These are phyloP conservation scores for Brasenia schreberi DNA, from an alignment of 164 flowering plant genomes.

Conservation along the genomic window DNA sequence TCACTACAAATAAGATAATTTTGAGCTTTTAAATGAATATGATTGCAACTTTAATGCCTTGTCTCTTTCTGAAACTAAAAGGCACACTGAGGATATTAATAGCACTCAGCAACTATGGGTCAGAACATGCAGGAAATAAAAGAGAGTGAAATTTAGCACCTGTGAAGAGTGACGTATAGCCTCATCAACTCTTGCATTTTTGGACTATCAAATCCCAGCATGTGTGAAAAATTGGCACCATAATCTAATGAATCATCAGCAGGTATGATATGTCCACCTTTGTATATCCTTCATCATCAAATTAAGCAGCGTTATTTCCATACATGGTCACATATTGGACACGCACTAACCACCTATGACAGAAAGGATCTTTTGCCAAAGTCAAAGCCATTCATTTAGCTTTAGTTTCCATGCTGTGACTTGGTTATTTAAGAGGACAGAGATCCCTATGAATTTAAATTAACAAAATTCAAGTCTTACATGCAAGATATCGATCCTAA, in stretches of 20 bases:
- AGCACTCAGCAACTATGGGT: too few species aligned
- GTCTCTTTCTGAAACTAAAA: too few species aligned
- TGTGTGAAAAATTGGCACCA: constrained; percentile 89
- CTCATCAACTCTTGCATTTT: constrained; percentile 96
- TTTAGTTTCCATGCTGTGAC: too few species aligned
- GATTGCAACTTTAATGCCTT: background rate
- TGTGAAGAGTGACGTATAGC: constrained; percentile 90
- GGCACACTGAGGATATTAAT: too few species aligned
- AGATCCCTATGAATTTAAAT: too few species aligned
- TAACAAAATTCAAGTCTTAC: too few species aligned
- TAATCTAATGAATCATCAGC: constrained; percentile 71
- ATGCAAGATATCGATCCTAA: too few species aligned
- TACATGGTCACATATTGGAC: too few species aligned
- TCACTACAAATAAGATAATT: constrained; percentile 43
- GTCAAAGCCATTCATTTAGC: too few species aligned
- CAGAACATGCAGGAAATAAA: background rate
- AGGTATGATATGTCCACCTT: constrained; percentile 58
- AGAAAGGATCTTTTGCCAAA: too few species aligned
- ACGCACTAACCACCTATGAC: too few species aligned
- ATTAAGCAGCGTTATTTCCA: background rate
- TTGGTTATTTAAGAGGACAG: too few species aligned
- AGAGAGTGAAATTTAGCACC: constrained; percentile 22
- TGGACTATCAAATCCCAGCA: constrained; percentile 88
- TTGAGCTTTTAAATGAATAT: background rate
- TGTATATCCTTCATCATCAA: constrained; percentile 50